These are phyloP conservation scores for Beta lomatogona DNA, from an alignment of 179 eudicot species.

Conservation along the genomic window DNA sequence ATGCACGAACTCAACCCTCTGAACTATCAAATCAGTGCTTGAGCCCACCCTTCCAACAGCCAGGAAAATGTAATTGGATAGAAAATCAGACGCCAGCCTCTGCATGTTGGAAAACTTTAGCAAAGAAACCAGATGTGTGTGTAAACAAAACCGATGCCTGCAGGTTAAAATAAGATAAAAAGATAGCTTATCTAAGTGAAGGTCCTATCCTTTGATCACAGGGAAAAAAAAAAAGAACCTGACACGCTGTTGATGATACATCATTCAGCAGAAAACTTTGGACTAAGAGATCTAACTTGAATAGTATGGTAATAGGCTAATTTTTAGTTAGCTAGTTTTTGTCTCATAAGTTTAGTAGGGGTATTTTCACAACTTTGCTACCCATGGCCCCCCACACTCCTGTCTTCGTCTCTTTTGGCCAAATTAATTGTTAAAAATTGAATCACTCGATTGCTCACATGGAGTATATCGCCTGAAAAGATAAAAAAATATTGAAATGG, in stretches of 20 bases:
- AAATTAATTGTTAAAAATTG: background rate
- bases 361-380: no score
- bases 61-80: constrained; percentile 76
- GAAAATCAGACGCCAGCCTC: constrained; percentile 95
- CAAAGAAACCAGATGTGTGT: background rate
- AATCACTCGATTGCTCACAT: background rate
- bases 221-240: background rate
- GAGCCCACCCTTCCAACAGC: constrained; percentile 99
- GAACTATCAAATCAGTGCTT: constrained; percentile 92
- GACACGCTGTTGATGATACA: background rate
- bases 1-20: constrained; percentile 90
- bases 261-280: background rate
- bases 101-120: constrained; percentile 42
- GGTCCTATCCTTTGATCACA: background rate
- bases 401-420: no score
- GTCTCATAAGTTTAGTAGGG: no score
- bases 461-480: background rate
- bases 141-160: background rate
- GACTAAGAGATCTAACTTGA: no score
- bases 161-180: background rate
- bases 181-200: background rate
- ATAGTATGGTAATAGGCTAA: no score
- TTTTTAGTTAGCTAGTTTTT: no score
- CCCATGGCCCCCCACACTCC: no score
- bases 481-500: background rate